Base-by-base conservation (phyloP, 345 rosid species). In the Gossypium longicalyx region DNA sequence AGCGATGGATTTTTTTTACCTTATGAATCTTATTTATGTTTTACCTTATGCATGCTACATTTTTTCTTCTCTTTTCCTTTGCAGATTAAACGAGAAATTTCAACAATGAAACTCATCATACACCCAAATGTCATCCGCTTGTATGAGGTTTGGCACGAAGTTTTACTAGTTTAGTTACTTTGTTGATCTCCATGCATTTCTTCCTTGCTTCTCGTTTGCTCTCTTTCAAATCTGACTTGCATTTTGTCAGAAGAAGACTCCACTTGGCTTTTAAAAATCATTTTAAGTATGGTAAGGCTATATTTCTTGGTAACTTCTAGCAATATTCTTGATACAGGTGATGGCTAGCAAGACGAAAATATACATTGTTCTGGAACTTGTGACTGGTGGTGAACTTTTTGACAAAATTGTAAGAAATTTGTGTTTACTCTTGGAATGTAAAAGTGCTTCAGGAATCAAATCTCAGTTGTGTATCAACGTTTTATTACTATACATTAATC, bases 311-410 rank as follows among this genome's bases (percentile, higher is more conserved):
- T 67, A n/a, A 78, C 27, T 77, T 73, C 12, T 54, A 6, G 67
- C 61, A 49, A 56, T 71, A 19, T 77, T 82, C 11, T 41, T 83
- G 57, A 61, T 84, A 76, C 16, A 93, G 99, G 99, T 93, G 76
- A 96, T 96, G 99, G 99, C 98, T 4, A 96, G 99, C 86, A 96
- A 96, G 89, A 86, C 93, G 4, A 93, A 90, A 79, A 93, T 96
- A 76, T 96, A 96, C 82, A 91, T 96, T 45, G 97, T 96, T 48
- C 64, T 96, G 84, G 93, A 96, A 76, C 88, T 96, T 48, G 93
- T 90, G 23, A 93, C 99, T 62, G 99, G 99, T 51, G 98, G 98
- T 49, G 99, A 96, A 87, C 97, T 96, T 78, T 93, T 96, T 77
- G 95, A 96, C 86, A 93, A 89, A 87, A 96, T 96, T 78, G 99